Conservation (phyloP, 192 early-diverging fungal species). For the Coemansia sp. region DNA sequence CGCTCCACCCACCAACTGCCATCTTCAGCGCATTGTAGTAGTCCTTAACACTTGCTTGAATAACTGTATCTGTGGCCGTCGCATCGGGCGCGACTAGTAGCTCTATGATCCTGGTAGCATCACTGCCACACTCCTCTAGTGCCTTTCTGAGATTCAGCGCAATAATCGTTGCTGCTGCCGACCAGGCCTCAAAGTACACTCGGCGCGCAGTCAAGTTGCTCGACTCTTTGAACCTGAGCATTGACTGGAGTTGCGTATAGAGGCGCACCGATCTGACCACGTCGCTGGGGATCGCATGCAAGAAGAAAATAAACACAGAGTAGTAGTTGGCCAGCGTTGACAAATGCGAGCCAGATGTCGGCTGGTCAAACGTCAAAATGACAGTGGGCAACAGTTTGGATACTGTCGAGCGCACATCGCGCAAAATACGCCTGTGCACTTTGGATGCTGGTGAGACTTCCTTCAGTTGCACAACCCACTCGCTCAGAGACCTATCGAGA, state of each 20-base stretch:
- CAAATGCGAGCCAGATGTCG: constrained; percentile 14
- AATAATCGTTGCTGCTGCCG: constrained; percentile 33
- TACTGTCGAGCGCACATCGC: constrained; percentile 34
- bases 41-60: constrained; percentile 4
- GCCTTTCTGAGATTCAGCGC: constrained; percentile 6
- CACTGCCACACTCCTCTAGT: constrained; percentile 14
- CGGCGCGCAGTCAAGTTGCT: constrained; percentile 34
- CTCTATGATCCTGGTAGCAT: not conserved
- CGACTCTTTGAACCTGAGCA: constrained; percentile 47
- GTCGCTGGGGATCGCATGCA: constrained; percentile 45
- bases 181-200: constrained; percentile 55
- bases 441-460: constrained; percentile 7
- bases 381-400: constrained; percentile 53
- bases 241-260: constrained; percentile 42
- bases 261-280: constrained; percentile 40
- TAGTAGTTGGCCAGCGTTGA: constrained; percentile 53
- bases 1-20: constrained; percentile 33
- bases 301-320: constrained; percentile 48
- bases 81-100: constrained; percentile 1
- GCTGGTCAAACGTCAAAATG: constrained; percentile 34
- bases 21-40: constrained; percentile 28
- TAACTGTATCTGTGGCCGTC: not conserved
- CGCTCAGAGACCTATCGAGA: constrained; percentile 21
- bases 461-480: constrained; percentile 20
- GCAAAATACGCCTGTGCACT: constrained; percentile 14